Percentiles rank a stretch among this genome's conserved stretches.
Conservation (phyloP, 1,284 basidiomycete species). For the Cryptococcus deneoformans region DNA sequence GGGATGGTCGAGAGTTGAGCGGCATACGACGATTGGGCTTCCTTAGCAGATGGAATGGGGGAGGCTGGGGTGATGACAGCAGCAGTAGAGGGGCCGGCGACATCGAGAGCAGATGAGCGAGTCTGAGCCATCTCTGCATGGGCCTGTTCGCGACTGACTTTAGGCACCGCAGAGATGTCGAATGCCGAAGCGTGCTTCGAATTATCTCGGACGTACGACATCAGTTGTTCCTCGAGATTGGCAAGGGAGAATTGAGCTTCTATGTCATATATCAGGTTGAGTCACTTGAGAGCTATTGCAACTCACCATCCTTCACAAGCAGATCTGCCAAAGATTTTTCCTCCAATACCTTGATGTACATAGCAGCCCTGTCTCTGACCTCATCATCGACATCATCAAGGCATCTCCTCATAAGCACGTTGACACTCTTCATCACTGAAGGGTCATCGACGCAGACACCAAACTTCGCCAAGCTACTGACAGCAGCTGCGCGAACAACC, state of each 20-base stretch:
- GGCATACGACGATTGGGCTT: conserved; percentile 80
- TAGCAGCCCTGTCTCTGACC: conserved; percentile 94
- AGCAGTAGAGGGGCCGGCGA: conserved; percentile 59
- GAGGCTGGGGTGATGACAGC: conserved; percentile 56
- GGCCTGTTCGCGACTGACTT: conserved; percentile 85
- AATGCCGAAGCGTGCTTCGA: conserved; percentile 66
- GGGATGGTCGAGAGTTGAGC: conserved; percentile 82
- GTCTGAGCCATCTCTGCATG: conserved; percentile 67
- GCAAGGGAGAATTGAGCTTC: conserved; percentile 90
- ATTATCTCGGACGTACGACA: conserved; percentile 82
- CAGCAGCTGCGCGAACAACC: conserved; percentile 95
- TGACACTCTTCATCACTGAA: conserved; percentile 77
- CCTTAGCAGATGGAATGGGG: conserved; percentile 64
- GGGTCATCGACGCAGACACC: conserved; percentile 82
- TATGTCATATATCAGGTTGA: conserved; percentile 41
- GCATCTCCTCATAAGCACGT: conserved; percentile 81
- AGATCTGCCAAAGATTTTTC: conserved; percentile 75
- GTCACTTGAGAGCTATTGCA: background rate
- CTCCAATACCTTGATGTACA: conserved; percentile 84
- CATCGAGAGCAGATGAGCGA: conserved; percentile 79
- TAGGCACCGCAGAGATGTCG: conserved; percentile 77
- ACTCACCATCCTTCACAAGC: conserved; percentile 85
- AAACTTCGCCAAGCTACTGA: conserved; percentile 93
- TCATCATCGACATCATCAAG: conserved; percentile 99
- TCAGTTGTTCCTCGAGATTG: conserved; percentile 79